Evolutionary conservation across 768 basidiomycete species (phyloP).

Genomic region (Boletus vermiculosoides): DNA sequence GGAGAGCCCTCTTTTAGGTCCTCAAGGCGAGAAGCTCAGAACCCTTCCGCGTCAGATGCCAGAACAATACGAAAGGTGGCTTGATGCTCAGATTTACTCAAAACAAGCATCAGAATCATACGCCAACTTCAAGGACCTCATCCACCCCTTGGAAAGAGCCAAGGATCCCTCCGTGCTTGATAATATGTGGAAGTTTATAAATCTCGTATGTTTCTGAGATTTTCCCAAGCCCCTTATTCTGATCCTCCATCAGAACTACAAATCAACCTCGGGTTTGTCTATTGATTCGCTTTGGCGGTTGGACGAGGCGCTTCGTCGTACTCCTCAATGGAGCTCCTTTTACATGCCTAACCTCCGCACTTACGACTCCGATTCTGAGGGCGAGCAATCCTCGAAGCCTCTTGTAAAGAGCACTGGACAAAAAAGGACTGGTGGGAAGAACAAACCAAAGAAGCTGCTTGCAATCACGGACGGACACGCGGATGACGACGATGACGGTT

Average conservation of each 20-base stretch:
- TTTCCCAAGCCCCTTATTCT: not conserved
- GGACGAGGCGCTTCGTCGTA: constrained; percentile 45
- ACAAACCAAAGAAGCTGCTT: constrained; percentile 41
- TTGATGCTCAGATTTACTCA: constrained; percentile 66
- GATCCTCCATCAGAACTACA: constrained; percentile 54
- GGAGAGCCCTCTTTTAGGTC: constrained; percentile 57
- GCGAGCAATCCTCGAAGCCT: constrained; percentile 18
- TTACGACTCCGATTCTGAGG: constrained; percentile 26
- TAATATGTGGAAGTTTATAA: constrained; percentile 62
- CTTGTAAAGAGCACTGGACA: constrained; percentile 12
- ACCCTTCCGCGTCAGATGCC: constrained; percentile 51
- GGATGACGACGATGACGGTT: constrained; percentile 44
- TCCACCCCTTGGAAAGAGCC: constrained; percentile 59
- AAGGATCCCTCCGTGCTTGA: constrained; percentile 50
- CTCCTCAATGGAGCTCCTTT: constrained; percentile 60
- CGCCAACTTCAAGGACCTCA: constrained; percentile 51
- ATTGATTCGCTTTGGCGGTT: constrained; percentile 68
- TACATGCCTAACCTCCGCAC: constrained; percentile 28
- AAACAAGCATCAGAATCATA: constrained; percentile 51
- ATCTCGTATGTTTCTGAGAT: constrained; percentile 44
- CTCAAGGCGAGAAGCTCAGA: constrained; percentile 55
- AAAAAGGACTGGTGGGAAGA: constrained; percentile 20
- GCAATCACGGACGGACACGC: constrained; percentile 47
- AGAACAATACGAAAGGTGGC: constrained; percentile 61
- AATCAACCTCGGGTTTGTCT: constrained; percentile 46